These are phyloP conservation scores for Stropharia rugosoannulata DNA, from an alignment of 768 basidiomycete genomes.

Conservation along the genomic window DNA sequence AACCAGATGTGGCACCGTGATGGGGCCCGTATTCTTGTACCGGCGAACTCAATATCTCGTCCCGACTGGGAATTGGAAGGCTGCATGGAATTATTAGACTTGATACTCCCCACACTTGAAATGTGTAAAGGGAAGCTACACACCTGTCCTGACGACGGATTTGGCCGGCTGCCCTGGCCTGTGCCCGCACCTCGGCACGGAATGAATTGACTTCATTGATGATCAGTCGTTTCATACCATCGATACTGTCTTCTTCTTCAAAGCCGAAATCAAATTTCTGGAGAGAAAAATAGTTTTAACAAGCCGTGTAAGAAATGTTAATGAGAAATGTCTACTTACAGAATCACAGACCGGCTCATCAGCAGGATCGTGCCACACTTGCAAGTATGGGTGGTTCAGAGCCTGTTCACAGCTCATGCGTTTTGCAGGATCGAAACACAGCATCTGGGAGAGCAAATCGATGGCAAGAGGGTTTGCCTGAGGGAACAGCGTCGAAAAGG, in stretches of 20 bases:
- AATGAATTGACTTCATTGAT: slow-evolving; percentile 90
- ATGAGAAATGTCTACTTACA: slow-evolving; percentile 37
- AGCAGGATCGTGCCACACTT: slow-evolving; percentile 97
- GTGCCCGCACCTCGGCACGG: slow-evolving; percentile 86
- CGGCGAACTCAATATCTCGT: slow-evolving; percentile 80
- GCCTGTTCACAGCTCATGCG: slow-evolving; percentile 97
- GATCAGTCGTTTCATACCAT: slow-evolving; percentile 96
- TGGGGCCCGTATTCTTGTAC: slow-evolving; percentile 60
- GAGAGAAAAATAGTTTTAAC: slow-evolving; percentile 4
- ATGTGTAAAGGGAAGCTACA: slow-evolving; percentile 1
- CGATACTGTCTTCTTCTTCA: slow-evolving; percentile 94
- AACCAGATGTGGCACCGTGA: slow-evolving; percentile 70
- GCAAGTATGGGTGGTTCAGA: slow-evolving; percentile 89
- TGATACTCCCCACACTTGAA: neutral
- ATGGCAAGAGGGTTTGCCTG: slow-evolving; percentile 92
- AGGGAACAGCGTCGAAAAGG: slow-evolving; percentile 90
- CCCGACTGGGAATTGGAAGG: slow-evolving; percentile 76
- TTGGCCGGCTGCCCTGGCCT: slow-evolving; percentile 70
- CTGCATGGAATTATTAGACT: slow-evolving; percentile 30
- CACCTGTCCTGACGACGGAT: slow-evolving; percentile 80
- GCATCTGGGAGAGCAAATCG: slow-evolving; percentile 87
- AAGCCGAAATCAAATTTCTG: slow-evolving; percentile 96
- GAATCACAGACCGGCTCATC: slow-evolving; percentile 87
- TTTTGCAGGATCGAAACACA: slow-evolving; percentile 95
- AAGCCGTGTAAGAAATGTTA: neutral